A percentile compares a stretch with the other conserved stretches of the same genome.
Conservation (phyloP, 2,329 filamentous ascomycete genomes). For the Colletotrichum higginsianum region DNA sequence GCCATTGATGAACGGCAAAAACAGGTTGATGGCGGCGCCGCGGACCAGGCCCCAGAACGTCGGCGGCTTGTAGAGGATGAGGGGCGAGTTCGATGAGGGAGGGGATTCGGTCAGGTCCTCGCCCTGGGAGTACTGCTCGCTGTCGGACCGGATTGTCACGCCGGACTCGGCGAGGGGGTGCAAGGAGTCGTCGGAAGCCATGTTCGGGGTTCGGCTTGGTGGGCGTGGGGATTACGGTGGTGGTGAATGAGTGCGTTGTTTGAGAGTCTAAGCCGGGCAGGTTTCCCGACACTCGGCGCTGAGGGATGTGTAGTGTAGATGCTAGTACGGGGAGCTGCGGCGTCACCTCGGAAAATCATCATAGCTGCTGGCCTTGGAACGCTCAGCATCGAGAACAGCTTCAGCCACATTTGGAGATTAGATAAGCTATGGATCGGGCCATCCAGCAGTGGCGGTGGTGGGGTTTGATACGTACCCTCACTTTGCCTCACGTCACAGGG, state of each 20-base stretch:
- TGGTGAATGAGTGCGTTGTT: conserved; percentile 7
- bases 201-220: conserved; percentile 49
- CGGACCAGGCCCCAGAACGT: conserved; percentile 88
- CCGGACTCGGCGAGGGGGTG: conserved; percentile 77
- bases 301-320: background rate
- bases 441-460: background rate
- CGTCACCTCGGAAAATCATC: conserved; percentile 40
- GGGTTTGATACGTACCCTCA: background rate
- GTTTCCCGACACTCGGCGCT: conserved; percentile 37
- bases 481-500: conserved; percentile 36
- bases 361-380: conserved; percentile 8
- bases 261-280: conserved; percentile 17
- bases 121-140: conserved; percentile 82
- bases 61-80: conserved; percentile 91
- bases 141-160: conserved; percentile 86
- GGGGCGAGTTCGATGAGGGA: conserved; percentile 74
- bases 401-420: conserved; percentile 11
- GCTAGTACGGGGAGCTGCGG: conserved; percentile 31
- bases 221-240: background rate
- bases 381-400: background rate
- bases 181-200: conserved; percentile 66
- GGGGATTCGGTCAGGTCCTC: conserved; percentile 75
- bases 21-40: conserved; percentile 94
- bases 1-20: conserved; percentile 96
- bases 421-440: background rate